Conservation (phyloP, 2,329 filamentous ascomycete species). For the Calonectria hawksworthii region DNA sequence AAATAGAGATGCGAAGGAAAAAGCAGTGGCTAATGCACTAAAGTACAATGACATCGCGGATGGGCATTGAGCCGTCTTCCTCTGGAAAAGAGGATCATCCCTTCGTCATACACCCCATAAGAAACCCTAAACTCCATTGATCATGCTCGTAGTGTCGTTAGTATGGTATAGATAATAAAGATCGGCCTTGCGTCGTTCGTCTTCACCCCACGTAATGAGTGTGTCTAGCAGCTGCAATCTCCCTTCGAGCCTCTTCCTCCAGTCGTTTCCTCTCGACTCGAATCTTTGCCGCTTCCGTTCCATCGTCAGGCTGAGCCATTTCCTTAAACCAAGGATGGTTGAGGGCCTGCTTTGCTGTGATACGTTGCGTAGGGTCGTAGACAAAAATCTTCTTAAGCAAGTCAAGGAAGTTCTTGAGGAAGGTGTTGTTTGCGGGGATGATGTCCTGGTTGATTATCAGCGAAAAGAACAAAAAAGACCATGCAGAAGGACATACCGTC, state of each 20-base stretch:
- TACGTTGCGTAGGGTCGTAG: slow-evolving; percentile 75
- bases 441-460: slow-evolving; percentile 66
- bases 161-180: slow-evolving; percentile 29
- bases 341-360: slow-evolving; percentile 76
- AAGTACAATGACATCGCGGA: slow-evolving; percentile 47
- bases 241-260: slow-evolving; percentile 57
- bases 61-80: slow-evolving; percentile 39
- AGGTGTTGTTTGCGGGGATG: slow-evolving; percentile 71
- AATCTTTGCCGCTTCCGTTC: slow-evolving; percentile 77
- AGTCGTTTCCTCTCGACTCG: slow-evolving; percentile 64
- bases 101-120: slow-evolving; percentile 43
- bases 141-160: slow-evolving; percentile 52
- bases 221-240: slow-evolving; percentile 51
- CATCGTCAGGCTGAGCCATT: slow-evolving; percentile 73
- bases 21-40: slow-evolving; percentile 46
- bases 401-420: slow-evolving; percentile 74
- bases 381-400: slow-evolving; percentile 77
- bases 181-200: slow-evolving; percentile 28
- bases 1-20: slow-evolving; percentile 34
- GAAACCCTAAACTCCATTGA: slow-evolving; percentile 47
- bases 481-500: slow-evolving; percentile 60
- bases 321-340: slow-evolving; percentile 79
- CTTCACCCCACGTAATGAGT: slow-evolving; percentile 45
- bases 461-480: neutral
- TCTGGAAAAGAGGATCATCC: slow-evolving; percentile 33